Evolutionary conservation across 352 stramenopile genomes (phyloP), one percentile per base, ranked within the genome.

Genomic region (Pythium guiyangense): DNA sequence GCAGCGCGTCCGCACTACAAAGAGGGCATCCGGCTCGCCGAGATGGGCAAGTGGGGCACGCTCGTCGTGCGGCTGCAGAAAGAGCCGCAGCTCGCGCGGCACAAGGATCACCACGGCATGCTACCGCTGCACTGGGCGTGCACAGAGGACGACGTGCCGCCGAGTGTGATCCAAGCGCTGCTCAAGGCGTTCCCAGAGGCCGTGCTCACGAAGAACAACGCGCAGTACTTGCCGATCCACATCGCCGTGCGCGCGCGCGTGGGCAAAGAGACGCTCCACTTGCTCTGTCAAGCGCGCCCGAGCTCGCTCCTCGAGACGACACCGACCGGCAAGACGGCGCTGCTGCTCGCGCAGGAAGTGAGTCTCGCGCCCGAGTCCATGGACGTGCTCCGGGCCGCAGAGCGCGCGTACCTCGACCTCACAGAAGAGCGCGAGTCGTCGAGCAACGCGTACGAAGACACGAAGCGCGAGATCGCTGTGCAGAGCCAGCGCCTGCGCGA

Each of bases 41-140:
- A 94, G 62, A 89, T 91, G 76, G 84, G 84, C 52, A 79, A 91
- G 40, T 94, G 84, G 84, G 61, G 55, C 25, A 72, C 74, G 39
- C 74, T 94, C 49, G 62, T 94, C 35, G 71, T 76, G 10, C 73
- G 77, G 20, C 62, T 94, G 40, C 54, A 64, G 11, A 69, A 67
- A 8, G 73, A 90, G 45, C 79, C 81, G 34, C 72, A 87, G 54
- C 67, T 90, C n/a, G 84, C 84, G 39, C 67, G 74, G 25, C 81
- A 92, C 60, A 84, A 84, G 40, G 84, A 94, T 64, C 84, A 91
- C 54, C 83, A 94, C 59, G 84, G 84, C 35, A 93, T 93, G 84
- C 59, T 92, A 59, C 84, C 84, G 40, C 63, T 93, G 22, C 84
- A 93, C 66, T 93, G 84, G 84, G 84, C 84, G 25, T 93, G 84